A percentile compares a stretch with the other conserved stretches of the same genome.
Conservation (phyloP, 1,139 yeast species). For the Candida smagusa region DNA sequence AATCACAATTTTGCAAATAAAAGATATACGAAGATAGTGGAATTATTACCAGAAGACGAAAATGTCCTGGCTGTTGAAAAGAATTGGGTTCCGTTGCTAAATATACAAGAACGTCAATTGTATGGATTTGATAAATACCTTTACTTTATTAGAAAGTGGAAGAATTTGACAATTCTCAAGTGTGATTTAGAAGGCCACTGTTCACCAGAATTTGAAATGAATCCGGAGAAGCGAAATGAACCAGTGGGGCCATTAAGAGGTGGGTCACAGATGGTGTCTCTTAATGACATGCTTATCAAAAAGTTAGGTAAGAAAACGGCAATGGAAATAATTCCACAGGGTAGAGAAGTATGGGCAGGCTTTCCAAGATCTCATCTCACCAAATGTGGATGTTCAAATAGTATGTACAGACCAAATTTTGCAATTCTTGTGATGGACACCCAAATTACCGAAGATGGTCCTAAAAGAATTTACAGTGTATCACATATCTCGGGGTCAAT, state of each 20-base stretch:
- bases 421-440: constrained; percentile 18
- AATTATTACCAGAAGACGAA: constrained; percentile 22
- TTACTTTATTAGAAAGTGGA: constrained; percentile 37
- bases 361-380: constrained; percentile 22
- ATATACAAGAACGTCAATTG: constrained; percentile 18
- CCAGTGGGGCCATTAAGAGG: constrained; percentile 23
- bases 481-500: constrained; percentile 32
- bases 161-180: constrained; percentile 31
- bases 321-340: constrained; percentile 10
- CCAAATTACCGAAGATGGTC: constrained; percentile 2
- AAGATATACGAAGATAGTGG: constrained; percentile 23
- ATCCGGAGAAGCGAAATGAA: constrained; percentile 11
- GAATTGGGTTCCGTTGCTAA: constrained; percentile 44
- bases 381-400: constrained; percentile 24
- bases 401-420: constrained; percentile 25
- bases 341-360: constrained; percentile 23
- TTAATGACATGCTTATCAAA: constrained; percentile 12
- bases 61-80: constrained; percentile 28
- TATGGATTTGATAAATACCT: constrained; percentile 24
- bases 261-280: constrained; percentile 21
- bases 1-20: constrained; percentile 12
- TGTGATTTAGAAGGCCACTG: constrained; percentile 24
- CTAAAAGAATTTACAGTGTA: constrained; percentile 13
- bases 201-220: constrained; percentile 21
- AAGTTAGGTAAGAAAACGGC: not conserved